phyloP scores from a whole-genome alignment of 257 asterid genomes.

The Apocynum venetum region DNA sequence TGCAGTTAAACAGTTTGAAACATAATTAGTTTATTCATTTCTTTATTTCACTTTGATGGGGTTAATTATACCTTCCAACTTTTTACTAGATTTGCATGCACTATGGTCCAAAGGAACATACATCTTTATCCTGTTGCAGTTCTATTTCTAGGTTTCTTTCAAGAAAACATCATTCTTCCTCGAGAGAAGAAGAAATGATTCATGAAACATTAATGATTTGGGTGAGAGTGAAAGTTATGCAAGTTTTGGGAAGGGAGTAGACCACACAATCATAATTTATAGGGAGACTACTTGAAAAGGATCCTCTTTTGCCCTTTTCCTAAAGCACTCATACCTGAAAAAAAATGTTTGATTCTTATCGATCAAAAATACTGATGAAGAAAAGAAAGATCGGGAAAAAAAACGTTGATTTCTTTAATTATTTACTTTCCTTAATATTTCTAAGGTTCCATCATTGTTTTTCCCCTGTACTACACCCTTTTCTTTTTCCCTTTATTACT shows the following conservation, averaged over 20 bases:
- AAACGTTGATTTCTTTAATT: slow-evolving; percentile 4
- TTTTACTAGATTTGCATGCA: no score
- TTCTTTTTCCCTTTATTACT: slow-evolving; percentile 12
- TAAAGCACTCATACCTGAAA: not conserved
- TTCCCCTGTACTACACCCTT: not conserved
- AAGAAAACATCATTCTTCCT: no score
- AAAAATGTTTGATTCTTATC: not conserved
- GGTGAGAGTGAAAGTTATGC: not conserved
- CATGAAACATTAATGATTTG: not conserved
- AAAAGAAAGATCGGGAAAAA: not conserved
- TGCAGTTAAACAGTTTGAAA: no score
- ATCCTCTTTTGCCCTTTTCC: slow-evolving; percentile 4
- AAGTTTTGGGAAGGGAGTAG: not conserved
- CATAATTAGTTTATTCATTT: no score
- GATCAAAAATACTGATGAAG: not conserved
- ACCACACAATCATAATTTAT: slow-evolving; percentile 9
- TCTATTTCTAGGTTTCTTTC: no score
- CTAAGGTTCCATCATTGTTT: slow-evolving; percentile 13
- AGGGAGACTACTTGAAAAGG: slow-evolving; percentile 3
- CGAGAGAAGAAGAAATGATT: not conserved
- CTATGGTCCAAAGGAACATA: no score
- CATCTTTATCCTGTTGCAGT: no score
- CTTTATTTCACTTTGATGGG: no score
- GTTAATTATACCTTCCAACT: no score
- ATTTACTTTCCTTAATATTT: slow-evolving; percentile 9